A percentile compares a stretch with the other conserved stretches of the same genome.
Conservation (phyloP, 306 rosid species). For the Parietaria judaica region DNA sequence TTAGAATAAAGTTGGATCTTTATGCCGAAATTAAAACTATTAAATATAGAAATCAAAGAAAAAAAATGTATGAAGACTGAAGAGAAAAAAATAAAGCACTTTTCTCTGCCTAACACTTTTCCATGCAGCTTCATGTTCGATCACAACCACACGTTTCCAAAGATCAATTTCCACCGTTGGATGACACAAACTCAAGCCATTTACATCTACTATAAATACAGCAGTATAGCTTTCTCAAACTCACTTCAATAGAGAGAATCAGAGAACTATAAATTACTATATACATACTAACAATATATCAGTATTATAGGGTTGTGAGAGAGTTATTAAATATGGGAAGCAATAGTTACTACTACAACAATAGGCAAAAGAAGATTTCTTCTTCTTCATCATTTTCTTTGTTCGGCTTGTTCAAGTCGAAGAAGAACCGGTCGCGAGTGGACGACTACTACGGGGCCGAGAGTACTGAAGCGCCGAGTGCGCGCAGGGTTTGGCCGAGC, state of each 20-base stretch:
- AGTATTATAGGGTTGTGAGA: not conserved
- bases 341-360: not conserved
- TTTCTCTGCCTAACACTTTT: not conserved
- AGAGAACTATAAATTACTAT: not conserved
- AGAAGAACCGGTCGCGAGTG: conserved; percentile 18
- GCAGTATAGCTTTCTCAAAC: conserved; percentile 8
- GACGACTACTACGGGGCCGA: conserved; percentile 5
- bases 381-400: conserved; percentile 36
- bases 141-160: conserved; percentile 24
- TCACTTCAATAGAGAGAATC: conserved; percentile 10
- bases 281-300: not conserved
- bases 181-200: conserved; percentile 11
- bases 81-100: conserved; percentile 36
- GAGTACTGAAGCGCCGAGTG: conserved; percentile 34
- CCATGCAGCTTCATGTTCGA: conserved; percentile 1
- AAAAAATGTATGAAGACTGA: conserved; percentile 18
- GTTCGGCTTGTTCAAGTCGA: conserved; percentile 49
- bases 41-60: conserved; percentile 7
- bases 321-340: conserved; percentile 39
- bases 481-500: conserved; percentile 62
- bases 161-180: conserved; percentile 28
- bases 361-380: conserved; percentile 38
- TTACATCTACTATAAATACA: conserved; percentile 33
- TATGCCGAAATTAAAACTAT: not conserved
- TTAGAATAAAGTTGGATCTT: not conserved